Base-by-base conservation (phyloP, 768 basidiomycete genomes). In the Boletellus ananiceps region DNA sequence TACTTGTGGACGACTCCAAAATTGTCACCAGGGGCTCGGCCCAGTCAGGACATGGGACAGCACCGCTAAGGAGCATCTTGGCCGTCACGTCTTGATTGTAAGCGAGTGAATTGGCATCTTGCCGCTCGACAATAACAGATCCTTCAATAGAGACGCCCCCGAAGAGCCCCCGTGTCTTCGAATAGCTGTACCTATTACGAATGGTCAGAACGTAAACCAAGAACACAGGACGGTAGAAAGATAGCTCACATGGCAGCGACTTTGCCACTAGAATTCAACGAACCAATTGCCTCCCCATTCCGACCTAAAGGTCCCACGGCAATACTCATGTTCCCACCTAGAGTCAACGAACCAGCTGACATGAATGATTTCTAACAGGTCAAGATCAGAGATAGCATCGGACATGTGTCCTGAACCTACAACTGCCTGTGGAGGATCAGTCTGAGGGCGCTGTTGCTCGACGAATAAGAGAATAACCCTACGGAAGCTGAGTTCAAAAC, bases 221-320 rank as follows among this genome's bases (percentile, higher is more conserved):
- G 18, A 16, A 23, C 27, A 25, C 23, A 25, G 23, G 23, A 13
- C 13, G n/a, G 16, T 25, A 46, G 43, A 12, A 19, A 40, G 45
- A 29, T 8, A 8, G 54, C 72, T 54, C 58, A 93, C 93, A 98
- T 96, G 32, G 93, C 93, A 5, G 95, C 90, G 5, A 96, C 72
- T 62, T 84, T 89, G 40, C 94, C 94, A 43, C 81, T 87, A 1
- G 88, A 78, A 60, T 83, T 96, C 39, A 98, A 55, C 0, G 90
- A 75, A 15, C 92, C 93, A 3, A 75, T 76, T 4, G 93, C 95
- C 71, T 98, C 95, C 39, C 88, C 90, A 61, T 93, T 97, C 25
- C 95, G 83, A 18, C 95, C 95, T 1, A 98, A 72, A 9, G 95
- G 95, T 3, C 95, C 95, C 1, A 96, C 76, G 8, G 94, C 86